phyloP scores from a whole-genome alignment of 2,329 filamentous ascomycete species.

The Didymellaceae sp. region DNA sequence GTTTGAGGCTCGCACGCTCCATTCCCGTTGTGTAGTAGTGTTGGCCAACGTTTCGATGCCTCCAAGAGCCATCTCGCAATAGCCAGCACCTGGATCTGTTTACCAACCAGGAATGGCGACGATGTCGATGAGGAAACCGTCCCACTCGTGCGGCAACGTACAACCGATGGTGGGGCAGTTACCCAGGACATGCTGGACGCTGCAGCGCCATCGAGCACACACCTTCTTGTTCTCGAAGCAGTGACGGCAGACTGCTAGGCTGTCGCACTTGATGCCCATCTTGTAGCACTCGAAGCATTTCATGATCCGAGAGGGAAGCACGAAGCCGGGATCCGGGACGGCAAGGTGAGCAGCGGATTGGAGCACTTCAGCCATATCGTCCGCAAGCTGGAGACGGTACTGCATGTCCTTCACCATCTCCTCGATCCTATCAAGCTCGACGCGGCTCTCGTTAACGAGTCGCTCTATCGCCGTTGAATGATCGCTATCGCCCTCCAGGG shows the following conservation, averaged over 20 bases:
- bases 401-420: not conserved
- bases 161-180: conserved; percentile 33
- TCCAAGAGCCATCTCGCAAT: too few species aligned
- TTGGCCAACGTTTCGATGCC: too few species aligned
- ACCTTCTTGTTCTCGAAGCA: conserved; percentile 27
- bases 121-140: conserved; percentile 4
- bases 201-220: conserved; percentile 42
- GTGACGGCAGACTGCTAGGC: conserved; percentile 25
- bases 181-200: conserved; percentile 30
- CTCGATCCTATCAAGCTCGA: too few species aligned
- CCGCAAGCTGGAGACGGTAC: conserved; percentile 14
- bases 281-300: conserved; percentile 40
- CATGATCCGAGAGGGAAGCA: conserved; percentile 30
- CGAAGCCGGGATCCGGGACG: conserved; percentile 20
- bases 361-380: conserved; percentile 22
- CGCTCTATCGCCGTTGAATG: too few species aligned
- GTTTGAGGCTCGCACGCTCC: too few species aligned
- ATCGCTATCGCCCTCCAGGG: too few species aligned
- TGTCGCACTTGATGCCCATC: conserved; percentile 35
- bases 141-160: conserved; percentile 24
- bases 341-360: conserved; percentile 38
- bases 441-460: too few species aligned
- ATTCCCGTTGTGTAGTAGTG: too few species aligned
- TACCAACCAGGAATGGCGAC: conserved; percentile 6
- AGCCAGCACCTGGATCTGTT: too few species aligned